Evolutionary conservation across 2,329 filamentous ascomycete genomes (phyloP), one percentile per base, ranked within the genome.

Genomic region (Pyricularia grisea): DNA sequence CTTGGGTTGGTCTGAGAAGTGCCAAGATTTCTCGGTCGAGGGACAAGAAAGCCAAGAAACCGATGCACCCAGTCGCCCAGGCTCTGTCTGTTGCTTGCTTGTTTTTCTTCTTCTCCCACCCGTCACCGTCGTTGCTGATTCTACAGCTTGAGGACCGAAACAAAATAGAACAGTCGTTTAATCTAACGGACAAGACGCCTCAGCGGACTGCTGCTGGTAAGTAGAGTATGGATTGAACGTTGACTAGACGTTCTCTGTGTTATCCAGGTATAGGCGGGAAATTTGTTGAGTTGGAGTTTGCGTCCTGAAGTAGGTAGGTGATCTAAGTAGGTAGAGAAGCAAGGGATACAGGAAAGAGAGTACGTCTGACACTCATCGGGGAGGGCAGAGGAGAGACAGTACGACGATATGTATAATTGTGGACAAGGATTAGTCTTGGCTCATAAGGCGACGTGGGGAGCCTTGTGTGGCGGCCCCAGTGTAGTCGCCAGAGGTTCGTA

Each of bases 11-110:
- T 50, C 42, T 50, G 42, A 50, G 42, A 9, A 50, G 42, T 50
- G 42, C 42, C 42, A 50, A 50, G 42, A n/a, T 20, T 50, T 2
- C 42, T 50, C 17, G 42, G 17, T 50, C 42, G 5, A 50, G 42
- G 14, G 60, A 64, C 60, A 64, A 64, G 60, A 64, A 64, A 64
- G 60, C 60, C 60, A 64, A 64, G 60, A 27, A 64, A 30, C 25
- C 28, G 28, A 64, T 27, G 25, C 23, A 64, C n/a, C 71, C 72
- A 65, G 70, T 73, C 69, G 42, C 42, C 42, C 42, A 50, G 42
- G 17, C 42, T 20, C 1, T 50, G 20, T 50, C 42, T 7, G 17
- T 50, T 50, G 42, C 42, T 50, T 50, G 42, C 42, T 50, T 42
- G 33, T 42, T 42, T 42, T 42, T 42, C 36, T 42, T 50, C 42